Evolutionary conservation across 140 eudicot genomes (phyloP).

Genomic region (Anethum foeniculum): DNA sequence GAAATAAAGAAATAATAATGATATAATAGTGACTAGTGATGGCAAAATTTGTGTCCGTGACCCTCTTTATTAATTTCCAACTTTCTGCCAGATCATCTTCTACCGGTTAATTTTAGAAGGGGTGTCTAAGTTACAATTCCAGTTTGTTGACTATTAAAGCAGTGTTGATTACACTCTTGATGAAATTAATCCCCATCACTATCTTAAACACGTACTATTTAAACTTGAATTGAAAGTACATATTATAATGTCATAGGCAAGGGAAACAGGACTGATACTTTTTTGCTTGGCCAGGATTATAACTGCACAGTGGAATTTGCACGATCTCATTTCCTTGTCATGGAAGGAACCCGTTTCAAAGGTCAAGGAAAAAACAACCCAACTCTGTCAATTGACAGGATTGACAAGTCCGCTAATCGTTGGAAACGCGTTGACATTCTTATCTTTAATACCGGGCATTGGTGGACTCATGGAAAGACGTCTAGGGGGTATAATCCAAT

Average conservation of each 20-base stretch:
- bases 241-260: not conserved
- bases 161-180: not conserved
- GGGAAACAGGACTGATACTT: not conserved
- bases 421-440: constrained; percentile 89
- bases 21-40: not conserved
- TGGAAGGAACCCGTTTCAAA: constrained; percentile 64
- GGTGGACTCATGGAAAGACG: constrained; percentile 99
- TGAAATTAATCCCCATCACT: not conserved
- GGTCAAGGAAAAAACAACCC: constrained; percentile 87
- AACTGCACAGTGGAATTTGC: constrained; percentile 83
- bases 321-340: constrained; percentile 87
- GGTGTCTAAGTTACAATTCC: not conserved
- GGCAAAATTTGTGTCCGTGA: not conserved
- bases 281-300: constrained; percentile 54
- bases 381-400: constrained; percentile 65
- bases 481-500: constrained; percentile 52
- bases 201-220: not conserved
- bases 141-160: constrained; percentile 1
- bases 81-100: not conserved
- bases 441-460: constrained; percentile 90
- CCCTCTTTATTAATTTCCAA: not conserved
- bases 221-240: not conserved
- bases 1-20: not conserved
- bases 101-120: not conserved
- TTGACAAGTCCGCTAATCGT: constrained; percentile 68